phyloP scores from a whole-genome alignment of 1,284 basidiomycete species.

The Melampsora americana region DNA sequence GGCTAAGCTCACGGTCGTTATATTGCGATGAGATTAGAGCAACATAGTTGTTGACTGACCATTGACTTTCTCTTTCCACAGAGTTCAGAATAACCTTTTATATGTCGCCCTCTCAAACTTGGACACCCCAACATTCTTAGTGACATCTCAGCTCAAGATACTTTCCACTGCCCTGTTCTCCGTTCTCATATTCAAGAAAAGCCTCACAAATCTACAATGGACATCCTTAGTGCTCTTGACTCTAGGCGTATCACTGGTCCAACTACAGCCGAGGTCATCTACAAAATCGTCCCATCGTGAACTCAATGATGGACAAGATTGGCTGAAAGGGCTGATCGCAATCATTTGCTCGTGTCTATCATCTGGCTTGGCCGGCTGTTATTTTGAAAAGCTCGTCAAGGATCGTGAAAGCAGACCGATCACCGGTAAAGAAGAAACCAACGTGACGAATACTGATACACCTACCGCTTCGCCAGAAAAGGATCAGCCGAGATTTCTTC shows the following conservation, averaged over 20 bases:
- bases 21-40: not conserved
- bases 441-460: not conserved
- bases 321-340: conserved; percentile 7
- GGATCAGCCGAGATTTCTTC: not conserved
- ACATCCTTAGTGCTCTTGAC: not conserved
- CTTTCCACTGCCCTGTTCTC: conserved; percentile 19
- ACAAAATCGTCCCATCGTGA: too few species aligned
- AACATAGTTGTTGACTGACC: not conserved
- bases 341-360: conserved; percentile 5
- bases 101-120: conserved; percentile 11
- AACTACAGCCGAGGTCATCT: conserved; percentile 6
- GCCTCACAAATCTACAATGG: conserved; percentile 8
- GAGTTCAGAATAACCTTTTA: conserved; percentile 32
- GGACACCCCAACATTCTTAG: conserved; percentile 20
- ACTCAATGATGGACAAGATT: not conserved
- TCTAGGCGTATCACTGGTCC: conserved; percentile 22
- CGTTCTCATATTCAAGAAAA: conserved; percentile 7
- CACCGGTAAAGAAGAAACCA: not conserved
- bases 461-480: not conserved
- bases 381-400: conserved; percentile 23
- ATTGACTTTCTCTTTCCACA: not conserved
- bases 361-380: conserved; percentile 21
- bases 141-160: conserved; percentile 33
- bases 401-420: not conserved
- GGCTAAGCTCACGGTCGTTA: too few species aligned